Evolutionary conservation across 2,329 filamentous ascomycete species (phyloP), one percentile per base, ranked within the genome.

Genomic region (Xylaria sp.): DNA sequence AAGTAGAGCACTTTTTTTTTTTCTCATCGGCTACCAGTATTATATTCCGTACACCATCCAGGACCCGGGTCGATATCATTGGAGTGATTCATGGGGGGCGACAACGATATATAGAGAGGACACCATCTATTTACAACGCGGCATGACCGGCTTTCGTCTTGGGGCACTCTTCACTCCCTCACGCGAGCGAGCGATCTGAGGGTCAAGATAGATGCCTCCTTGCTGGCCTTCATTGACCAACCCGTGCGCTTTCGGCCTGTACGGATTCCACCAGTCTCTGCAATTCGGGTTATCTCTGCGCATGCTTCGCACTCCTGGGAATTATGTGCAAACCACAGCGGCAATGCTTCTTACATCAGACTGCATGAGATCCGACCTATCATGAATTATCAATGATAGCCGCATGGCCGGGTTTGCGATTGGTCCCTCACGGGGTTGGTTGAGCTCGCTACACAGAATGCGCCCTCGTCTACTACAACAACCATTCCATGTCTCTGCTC

Each of bases 341-440:
- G 58, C 57, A 53, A 10, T 23, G 13, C 34, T 30, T n/a, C 2
- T 55, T 64, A 59, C 57, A 63, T 63, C 64, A 67, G 64, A 67
- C 23, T 66, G 67, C 64, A 68, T 65, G 65, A 66, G 61, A 57
- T 44, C 51, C 55, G 58, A 57, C 68, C 68, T 71, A 69, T 69
- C 66, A 71, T 60, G 65, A 58, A 58, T 57, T 54, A 55, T 62
- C 65, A 62, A 62, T 59, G 59, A 65, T 69, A 72, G 70, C 70
- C 70, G 68, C 70, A 71, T 67, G 64, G 62, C 65, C 63, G 59
- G 63, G 58, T 64, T 66, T 61, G 52, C 54, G 54, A 71, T 72
- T 71, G 70, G 70, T 54, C 66, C 63, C 62, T 68, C 65, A 65
- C 69, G 68, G 65, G 57, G 64, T 66, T 57, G 23, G 18, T 37